Evolutionary conservation across 306 rosid genomes (phyloP), one percentile per base, ranked within the genome.

Genomic region (Cotoneaster glaucophyllus): DNA sequence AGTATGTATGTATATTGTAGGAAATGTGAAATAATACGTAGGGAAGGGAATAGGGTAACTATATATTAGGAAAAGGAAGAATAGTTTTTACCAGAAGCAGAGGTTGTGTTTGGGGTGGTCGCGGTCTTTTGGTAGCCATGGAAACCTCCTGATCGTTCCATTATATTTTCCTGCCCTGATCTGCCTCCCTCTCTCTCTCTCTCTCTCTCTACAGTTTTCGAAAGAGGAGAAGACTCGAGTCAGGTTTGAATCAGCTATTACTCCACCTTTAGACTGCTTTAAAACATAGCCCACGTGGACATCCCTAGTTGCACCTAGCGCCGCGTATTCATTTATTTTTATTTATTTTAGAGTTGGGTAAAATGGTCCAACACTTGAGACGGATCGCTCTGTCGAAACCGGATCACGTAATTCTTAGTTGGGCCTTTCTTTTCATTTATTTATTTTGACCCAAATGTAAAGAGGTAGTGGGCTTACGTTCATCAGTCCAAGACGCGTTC

Each of bases 91-190:
- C 63, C 67, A 24, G 63, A 14, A 15, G 19, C 54, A 48, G 91
- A 69, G 71, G 65, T 73, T 21, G 82, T 28, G 83, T 71, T 84
- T 79, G 87, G 81, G 76, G 4, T 8, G 18, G 81, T 84, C 85
- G 1, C 18, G 19, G 79, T 84, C 87, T 85, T 91, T 84, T 87
- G 86, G 78, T 84, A 91, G 81, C 97, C 94, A 70, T 89, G 90
- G 81, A 86, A 91, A 81, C 89, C 94, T 72, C 71, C 86, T 75
- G 54, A 48, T 14, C 74, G 73, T 37, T 89, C 92, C 97, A 89
- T 87, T 41, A 28, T 41, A 28, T 61, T 15, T 44, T 56, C 28
- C 62, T 65, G 21, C 56, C 41, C 24, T 15, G 67, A 29, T 37
- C 66, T 39, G 37, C 43, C 34, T 18, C 50, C 26, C 8, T 57